Conservation (phyloP, 2,329 filamentous ascomycete species). For the Myriosclerotinia scirpicola region DNA sequence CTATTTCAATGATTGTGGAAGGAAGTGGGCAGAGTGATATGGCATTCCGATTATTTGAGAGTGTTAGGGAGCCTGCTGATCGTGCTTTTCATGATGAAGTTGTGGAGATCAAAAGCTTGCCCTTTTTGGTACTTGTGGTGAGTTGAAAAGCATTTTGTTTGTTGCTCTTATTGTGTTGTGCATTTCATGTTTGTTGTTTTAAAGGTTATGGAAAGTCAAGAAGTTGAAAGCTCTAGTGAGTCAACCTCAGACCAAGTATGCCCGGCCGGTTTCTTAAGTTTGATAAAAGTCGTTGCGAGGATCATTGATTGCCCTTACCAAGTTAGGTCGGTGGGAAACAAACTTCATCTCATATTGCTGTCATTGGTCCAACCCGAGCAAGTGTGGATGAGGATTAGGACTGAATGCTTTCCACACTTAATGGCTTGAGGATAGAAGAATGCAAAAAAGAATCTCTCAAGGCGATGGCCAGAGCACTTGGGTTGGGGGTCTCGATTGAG, state of each 20-base stretch:
- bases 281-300: neutral
- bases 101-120: constrained; percentile 57
- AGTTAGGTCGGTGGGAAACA: neutral
- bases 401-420: neutral
- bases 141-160: constrained; percentile 30
- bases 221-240: constrained; percentile 5
- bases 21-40: constrained; percentile 75
- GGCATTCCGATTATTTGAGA: constrained; percentile 71
- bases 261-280: neutral
- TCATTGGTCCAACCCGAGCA: neutral
- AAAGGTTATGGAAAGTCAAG: neutral
- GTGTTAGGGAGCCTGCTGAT: constrained; percentile 71
- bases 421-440: neutral
- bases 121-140: constrained; percentile 59
- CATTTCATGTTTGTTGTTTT: neutral
- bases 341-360: neutral
- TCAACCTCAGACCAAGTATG: neutral
- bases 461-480: too few relatives aligned
- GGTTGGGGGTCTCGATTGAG: neutral
- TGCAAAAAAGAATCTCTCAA: neutral
- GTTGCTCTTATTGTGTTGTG: neutral
- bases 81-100: constrained; percentile 55
- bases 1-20: constrained; percentile 74
- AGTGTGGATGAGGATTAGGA: neutral
- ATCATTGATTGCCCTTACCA: neutral